Base-by-base conservation (phyloP, 108 stramenopile genomes). In the Cyclostephanos tholiformis region DNA sequence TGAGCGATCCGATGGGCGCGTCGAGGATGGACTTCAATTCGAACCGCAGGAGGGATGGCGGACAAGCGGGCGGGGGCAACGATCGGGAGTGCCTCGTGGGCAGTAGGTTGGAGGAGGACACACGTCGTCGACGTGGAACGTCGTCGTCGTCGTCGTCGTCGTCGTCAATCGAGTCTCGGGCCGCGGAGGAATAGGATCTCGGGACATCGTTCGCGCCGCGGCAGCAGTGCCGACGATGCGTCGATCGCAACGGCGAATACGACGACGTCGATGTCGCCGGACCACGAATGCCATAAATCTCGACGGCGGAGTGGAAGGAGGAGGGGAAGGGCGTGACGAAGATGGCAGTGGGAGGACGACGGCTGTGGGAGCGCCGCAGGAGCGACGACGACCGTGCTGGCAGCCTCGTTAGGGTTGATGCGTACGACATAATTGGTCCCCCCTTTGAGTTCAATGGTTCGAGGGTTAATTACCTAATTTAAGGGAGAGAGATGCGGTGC, bases 51-150 rank as follows among this genome's bases (percentile, higher is more conserved):
- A 65, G 71, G 20, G 77, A 71, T 48, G 87, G 82, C 0, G 67
- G 63, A 66, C 91, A 93, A 22, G 85, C 79, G 17, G 81, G 79
- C 6, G 91, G 91, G 52, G 88, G 87, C 23, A 81, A 75, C 23
- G 85, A 80, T n/a, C 82, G 75, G 5, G 89, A 90, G 72, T 93
- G 91, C 27, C 71, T 85, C 11, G 87, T 88, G 30, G 91, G 91
- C 35, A 93, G 69, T 38, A 82, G 44, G n/a, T n/a, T n/a, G n/a
- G n/a, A n/a, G n/a, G n/a, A n/a, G n/a, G n/a, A n/a, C n/a, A n/a
- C n/a, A n/a, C n/a, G n/a, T n/a, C n/a, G n/a, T 26, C 44, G 44
- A 46, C 44, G 44, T 14, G 41, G 4, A 12, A 1, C 16, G 44
- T 14, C 14, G 44, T 16, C 44, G 44, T 46, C 44, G 53, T 26